Percentiles rank a stretch among this genome's conserved stretches.
Conservation (phyloP, 805 yeast genomes). For the Starmerella bombicola region DNA sequence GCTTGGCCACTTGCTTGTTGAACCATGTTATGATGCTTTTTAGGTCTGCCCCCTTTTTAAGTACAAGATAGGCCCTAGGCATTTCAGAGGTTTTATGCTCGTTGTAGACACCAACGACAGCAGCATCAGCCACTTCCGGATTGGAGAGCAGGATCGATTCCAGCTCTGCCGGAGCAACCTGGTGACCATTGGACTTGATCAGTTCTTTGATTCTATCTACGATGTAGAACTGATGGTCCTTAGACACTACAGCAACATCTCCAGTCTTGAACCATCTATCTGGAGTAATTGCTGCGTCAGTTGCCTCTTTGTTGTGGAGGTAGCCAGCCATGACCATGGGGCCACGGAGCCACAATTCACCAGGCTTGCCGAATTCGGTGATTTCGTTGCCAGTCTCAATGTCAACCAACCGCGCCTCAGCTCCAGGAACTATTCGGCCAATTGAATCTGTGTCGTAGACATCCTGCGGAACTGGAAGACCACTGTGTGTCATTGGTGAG, state of each 20-base stretch:
- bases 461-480: conserved; percentile 29
- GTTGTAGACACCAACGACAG: conserved; percentile 64
- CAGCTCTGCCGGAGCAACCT: conserved; percentile 89
- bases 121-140: conserved; percentile 69
- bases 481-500: conserved; percentile 40
- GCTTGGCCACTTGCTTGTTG: conserved; percentile 29
- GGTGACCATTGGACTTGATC: conserved; percentile 63
- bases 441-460: conserved; percentile 38
- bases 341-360: conserved; percentile 48
- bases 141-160: conserved; percentile 72
- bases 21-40: conserved; percentile 27
- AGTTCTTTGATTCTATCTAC: conserved; percentile 57
- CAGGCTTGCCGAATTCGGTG: conserved; percentile 36
- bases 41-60: conserved; percentile 21
- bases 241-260: conserved; percentile 37
- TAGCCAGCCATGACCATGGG: conserved; percentile 44
- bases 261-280: conserved; percentile 49
- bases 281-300: conserved; percentile 33
- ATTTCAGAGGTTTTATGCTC: conserved; percentile 69
- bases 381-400: conserved; percentile 35
- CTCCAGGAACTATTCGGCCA: conserved; percentile 34
- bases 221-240: conserved; percentile 33
- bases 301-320: conserved; percentile 39
- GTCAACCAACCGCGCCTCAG: conserved; percentile 39
- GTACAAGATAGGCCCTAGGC: conserved; percentile 32